A percentile compares a stretch with the other conserved stretches of the same genome.
Conservation (phyloP, 192 early-diverging fungal species). For the Rhizoclosmatium sp. region DNA sequence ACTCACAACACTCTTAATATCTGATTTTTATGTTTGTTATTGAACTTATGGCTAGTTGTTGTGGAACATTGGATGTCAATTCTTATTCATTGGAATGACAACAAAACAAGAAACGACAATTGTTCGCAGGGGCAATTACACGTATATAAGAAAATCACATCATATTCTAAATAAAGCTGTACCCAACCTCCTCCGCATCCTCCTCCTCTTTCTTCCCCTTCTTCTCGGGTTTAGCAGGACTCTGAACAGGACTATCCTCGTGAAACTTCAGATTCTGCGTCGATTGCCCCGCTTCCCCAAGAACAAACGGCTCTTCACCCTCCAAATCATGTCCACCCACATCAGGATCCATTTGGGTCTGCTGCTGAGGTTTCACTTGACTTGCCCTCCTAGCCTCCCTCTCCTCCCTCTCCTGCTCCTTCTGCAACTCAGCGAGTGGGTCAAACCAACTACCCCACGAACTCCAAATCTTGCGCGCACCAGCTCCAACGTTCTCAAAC, state of each 20-base stretch:
- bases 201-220: not conserved
- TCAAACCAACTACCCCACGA: constrained; percentile 18
- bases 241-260: not conserved
- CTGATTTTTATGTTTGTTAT: too few relatives aligned
- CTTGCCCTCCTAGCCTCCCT: not conserved
- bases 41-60: too few relatives aligned
- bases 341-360: not conserved
- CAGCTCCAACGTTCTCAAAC: not conserved
- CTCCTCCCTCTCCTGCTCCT: constrained; percentile 1
- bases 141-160: too few relatives aligned
- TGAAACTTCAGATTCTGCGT: constrained; percentile 25
- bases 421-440: not conserved
- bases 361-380: not conserved
- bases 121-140: too few relatives aligned
- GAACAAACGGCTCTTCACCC: constrained; percentile 14
- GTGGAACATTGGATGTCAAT: too few relatives aligned
- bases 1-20: too few relatives aligned
- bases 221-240: not conserved
- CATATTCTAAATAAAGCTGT: not conserved
- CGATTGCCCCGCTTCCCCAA: constrained; percentile 12
- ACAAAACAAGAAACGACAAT: too few relatives aligned
- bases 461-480: constrained; percentile 11
- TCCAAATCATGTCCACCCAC: not conserved
- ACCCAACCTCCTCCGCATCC: constrained; percentile 6
- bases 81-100: too few relatives aligned